A percentile compares a stretch with the other conserved stretches of the same genome.
phyloP scores from a whole-genome alignment of 176 grass and related monocot genomes.

The Triticum timopheevii region DNA sequence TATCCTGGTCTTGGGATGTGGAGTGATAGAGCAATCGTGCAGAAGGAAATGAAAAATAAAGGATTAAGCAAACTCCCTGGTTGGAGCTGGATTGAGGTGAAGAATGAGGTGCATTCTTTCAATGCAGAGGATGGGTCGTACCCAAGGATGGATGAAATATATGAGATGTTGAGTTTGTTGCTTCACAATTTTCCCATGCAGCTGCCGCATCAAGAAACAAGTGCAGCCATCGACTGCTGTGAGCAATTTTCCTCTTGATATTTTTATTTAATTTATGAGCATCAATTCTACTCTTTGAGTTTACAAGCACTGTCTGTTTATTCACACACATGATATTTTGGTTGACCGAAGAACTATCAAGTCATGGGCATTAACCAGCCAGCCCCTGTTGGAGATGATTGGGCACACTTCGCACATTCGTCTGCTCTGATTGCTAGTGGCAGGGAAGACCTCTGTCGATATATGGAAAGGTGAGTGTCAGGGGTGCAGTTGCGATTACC shows the following conservation, averaged over 20 bases:
- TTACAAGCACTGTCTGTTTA: background rate
- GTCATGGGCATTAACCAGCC: constrained; percentile 84
- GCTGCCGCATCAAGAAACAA: background rate
- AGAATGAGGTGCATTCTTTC: constrained; percentile 60
- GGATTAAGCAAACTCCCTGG: constrained; percentile 68
- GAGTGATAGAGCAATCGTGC: constrained; percentile 54
- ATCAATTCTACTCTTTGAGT: background rate
- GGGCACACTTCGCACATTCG: constrained; percentile 84
- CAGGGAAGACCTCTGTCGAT: constrained; percentile 82
- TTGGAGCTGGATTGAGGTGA: constrained; percentile 81
- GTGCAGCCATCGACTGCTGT: background rate
- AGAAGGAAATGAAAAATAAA: constrained; percentile 59
- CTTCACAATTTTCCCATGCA: background rate
- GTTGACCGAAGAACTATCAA: constrained; percentile 57
- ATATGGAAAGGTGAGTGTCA: constrained; percentile 75
- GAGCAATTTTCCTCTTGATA: background rate
- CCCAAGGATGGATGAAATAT: constrained; percentile 41
- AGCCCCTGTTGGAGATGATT: constrained; percentile 86
- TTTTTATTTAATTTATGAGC: background rate
- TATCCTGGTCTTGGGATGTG: constrained; percentile 71
- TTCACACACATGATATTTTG: constrained; percentile 23
- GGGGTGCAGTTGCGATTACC: too few relatives aligned
- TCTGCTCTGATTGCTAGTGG: constrained; percentile 88
- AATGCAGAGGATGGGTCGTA: constrained; percentile 64
- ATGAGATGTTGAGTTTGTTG: constrained; percentile 43